Evolutionary conservation across 805 yeast genomes (phyloP), one percentile per base, ranked within the genome.

Genomic region (Ogataea nakhonphanomensis): DNA sequence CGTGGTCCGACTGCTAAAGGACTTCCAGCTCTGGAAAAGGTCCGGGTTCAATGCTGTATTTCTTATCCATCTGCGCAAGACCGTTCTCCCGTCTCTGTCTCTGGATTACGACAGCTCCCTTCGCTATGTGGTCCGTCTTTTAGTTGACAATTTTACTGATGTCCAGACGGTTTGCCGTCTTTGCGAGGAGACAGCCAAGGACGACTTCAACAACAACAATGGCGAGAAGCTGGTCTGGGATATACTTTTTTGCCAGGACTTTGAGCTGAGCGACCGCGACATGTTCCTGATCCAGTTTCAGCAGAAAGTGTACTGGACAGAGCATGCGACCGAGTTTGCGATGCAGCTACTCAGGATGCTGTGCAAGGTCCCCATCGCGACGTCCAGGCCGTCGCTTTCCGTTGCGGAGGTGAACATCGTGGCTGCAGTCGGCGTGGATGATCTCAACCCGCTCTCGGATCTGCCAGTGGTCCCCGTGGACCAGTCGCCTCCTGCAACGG

Each of bases 21-120:
- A 43, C 23, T 39, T 74, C 58, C 55, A 69, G 59, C 44, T 42
- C 39, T 71, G 64, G 78, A 74, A 48, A 54, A 70, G 25, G 43
- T 44, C 39, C 8, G 65, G 60, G 20, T 64, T 64, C 41, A 43
- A 41, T 3, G 51, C 31, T 15, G 42, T 55, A 2, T 14, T 64
- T 13, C 15, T 45, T 3, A 43, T 48, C 14, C 58, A 62, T 46
- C 37, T 63, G 10, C 52, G 44, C 26, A 53, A 57, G 29, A 48
- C 53, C 20, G 43, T 61, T 0, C 41, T 56, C n/a, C 62, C 67
- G 1, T 56, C 65, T 0, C 33, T 64, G 12, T 51, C 62, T 14
- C 43, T 64, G 21, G 67, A 66, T 30, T 67, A 64, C 40, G 60
- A 64, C 2, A 46, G 58, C 17, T 62, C 67, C 38, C 46, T 62